A percentile compares a stretch with the other conserved stretches of the same genome.
These are phyloP conservation scores for Pichia sporocuriosa DNA, from an alignment of 805 yeast genomes.

Conservation along the genomic window DNA sequence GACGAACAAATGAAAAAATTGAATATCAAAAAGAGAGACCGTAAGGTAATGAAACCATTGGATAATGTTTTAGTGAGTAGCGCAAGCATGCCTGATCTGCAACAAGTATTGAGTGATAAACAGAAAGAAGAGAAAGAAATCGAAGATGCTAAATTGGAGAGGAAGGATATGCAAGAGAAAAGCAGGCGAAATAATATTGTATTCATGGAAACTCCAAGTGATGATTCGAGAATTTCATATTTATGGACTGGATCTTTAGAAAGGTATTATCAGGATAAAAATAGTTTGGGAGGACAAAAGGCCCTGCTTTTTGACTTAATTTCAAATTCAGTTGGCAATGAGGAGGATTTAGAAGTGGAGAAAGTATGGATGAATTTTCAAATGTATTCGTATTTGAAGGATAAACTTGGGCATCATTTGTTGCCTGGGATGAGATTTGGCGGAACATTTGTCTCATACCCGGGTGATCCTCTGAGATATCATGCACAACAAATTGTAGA, in stretches of 20 bases:
- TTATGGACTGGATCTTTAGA: slow-evolving; percentile 1
- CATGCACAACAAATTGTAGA: slow-evolving; percentile 81
- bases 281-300: not conserved
- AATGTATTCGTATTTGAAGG: slow-evolving; percentile 18
- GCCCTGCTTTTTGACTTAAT: too few relatives aligned
- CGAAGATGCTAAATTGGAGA: slow-evolving; percentile 2
- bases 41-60: slow-evolving; percentile 3
- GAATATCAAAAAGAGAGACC: slow-evolving; percentile 5
- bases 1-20: slow-evolving; percentile 13
- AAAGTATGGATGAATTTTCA: slow-evolving; percentile 16
- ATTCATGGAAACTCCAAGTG: slow-evolving; percentile 19
- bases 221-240: slow-evolving; percentile 8
- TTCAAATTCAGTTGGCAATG: too few relatives aligned
- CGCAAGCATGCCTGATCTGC: slow-evolving; percentile 15
- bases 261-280: not conserved
- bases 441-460: slow-evolving; percentile 81
- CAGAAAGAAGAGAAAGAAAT: slow-evolving; percentile 1
- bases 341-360: not conserved
- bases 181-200: slow-evolving; percentile 12
- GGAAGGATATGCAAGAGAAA: slow-evolving; percentile 9
- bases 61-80: slow-evolving; percentile 8
- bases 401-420: slow-evolving; percentile 36
- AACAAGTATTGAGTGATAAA: slow-evolving; percentile 2
- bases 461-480: slow-evolving; percentile 88
- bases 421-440: slow-evolving; percentile 91